Evolutionary conservation across 805 yeast genomes (phyloP), one percentile per base, ranked within the genome.

Genomic region (Ogataea nakhonphanomensis): DNA sequence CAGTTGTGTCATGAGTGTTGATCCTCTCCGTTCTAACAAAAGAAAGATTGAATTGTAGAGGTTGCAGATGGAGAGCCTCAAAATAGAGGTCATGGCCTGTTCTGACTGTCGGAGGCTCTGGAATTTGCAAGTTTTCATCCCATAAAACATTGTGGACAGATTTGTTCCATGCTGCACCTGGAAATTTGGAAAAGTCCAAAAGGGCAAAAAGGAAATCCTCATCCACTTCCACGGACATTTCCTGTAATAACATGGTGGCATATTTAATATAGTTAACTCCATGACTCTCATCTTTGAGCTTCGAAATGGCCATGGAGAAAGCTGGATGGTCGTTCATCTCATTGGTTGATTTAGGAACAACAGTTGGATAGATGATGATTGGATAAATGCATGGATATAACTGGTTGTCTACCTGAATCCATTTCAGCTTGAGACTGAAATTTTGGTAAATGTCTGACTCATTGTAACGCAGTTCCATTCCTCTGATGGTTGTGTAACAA

Each of bases 401-500:
- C 58, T 89, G 96, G 55, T 93, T 91, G 59, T 93, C 99, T 34
- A 91, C 71, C 61, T 93, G 99, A 24, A 93, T 67, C 99, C 99
- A 95, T 57, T 91, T 90, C 53, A 90, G 62, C 56, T 88, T 89
- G 65, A 81, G 66, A 47, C 90, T 79, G 31, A 86, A 53, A 12
- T 86, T 86, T 58, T 89, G 95, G 51, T 85, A 87, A 14, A 87
- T 62, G 25, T 87, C 93, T 0, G 96, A 84, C 47, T 87, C 91
- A 53, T 82, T 84, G 61, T 83, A 88, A 32, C 84, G 70, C 13
- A 90, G 44, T 55, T 89, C 96, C 39, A 89, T 57, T 1, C 97
- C 97, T 38, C 87, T 70, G 20, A 86, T 66, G 0, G 90, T 85
- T n/a, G 84, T 66, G 54, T 93, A 93, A 49, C 93, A 78, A 26